Base-by-base conservation (phyloP, 306 rosid species). In the Lagenaria siceraria region DNA sequence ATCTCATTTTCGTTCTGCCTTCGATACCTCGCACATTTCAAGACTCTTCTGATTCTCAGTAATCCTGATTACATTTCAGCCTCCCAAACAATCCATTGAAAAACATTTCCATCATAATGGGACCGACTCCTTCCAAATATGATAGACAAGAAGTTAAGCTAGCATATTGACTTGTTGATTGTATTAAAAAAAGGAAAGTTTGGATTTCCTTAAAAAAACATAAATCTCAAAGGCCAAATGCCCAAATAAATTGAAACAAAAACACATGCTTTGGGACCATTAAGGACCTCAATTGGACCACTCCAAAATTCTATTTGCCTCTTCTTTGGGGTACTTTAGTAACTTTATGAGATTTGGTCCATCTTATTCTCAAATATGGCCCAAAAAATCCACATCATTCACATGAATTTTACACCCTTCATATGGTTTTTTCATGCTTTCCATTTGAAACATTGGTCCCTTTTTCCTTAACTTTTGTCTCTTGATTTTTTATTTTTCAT, bases 371-470 rank as follows among this genome's bases (percentile, higher is more conserved):
- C 43, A 7, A 63, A 7, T 1, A 63, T 64, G 14, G 49, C 49
- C 72, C 72, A 18, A 63, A 21, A 68, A 68, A 5, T 68, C 74
- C 33, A 38, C 53, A 68, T 43, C 75, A 69, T 15, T 13, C 76
- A 71, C 76, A 71, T 71, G 76, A 71, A 71, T 71, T 24, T 24
- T 71, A 71, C 24, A 71, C 76, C 76, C 55, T 68, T 68, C 76
- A 48, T 70, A 70, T 70, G 76, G 14, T 46, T 27, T 48, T 70
- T 22, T 22, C 40, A 71, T 46, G 38, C 58, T 25, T 46, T 71
- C 58, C 56, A 71, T 71, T 71, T 71, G 42, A 71, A 71, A 24
- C 38, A 24, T 71, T 71, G 76, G 76, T 71, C 76, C 76, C 58
- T 53, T 49, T 36, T 38, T 70, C 56, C 17, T 25, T 36, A 68